phyloP scores from a whole-genome alignment of 306 rosid genomes.

The Quercus glauca region DNA sequence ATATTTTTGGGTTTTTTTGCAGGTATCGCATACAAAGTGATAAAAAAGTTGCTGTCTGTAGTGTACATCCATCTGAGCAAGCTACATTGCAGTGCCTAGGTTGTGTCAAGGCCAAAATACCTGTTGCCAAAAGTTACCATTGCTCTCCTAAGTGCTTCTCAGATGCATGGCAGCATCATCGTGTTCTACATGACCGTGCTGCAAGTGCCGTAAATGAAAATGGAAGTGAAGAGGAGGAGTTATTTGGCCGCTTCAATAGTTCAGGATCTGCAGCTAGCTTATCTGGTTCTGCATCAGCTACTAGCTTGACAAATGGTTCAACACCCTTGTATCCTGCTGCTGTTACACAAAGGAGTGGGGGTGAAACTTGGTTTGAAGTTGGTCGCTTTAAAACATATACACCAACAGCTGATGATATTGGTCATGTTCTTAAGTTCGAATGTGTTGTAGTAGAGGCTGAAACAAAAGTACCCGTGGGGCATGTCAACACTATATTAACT shows the following conservation, averaged over 20 bases:
- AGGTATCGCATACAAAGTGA: slow-evolving; percentile 98
- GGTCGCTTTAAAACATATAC: slow-evolving; percentile 75
- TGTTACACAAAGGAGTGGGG: slow-evolving; percentile 75
- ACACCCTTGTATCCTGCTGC: slow-evolving; percentile 75
- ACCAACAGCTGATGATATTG: slow-evolving; percentile 84
- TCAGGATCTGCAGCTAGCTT: slow-evolving; percentile 59
- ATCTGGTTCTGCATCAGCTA: slow-evolving; percentile 62
- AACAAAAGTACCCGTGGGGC: slow-evolving; percentile 67
- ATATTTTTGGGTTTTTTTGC: slow-evolving; percentile 25
- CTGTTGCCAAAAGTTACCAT: slow-evolving; percentile 84
- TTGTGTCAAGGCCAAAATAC: slow-evolving; percentile 80
- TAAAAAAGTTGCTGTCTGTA: slow-evolving; percentile 79
- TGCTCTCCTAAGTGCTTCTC: slow-evolving; percentile 91
- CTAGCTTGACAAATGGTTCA: slow-evolving; percentile 73
- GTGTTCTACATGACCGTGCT: slow-evolving; percentile 93
- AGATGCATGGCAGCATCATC: slow-evolving; percentile 99
- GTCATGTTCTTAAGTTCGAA: slow-evolving; percentile 92
- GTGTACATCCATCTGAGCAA: slow-evolving; percentile 91
- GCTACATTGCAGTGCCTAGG: slow-evolving; percentile 93
- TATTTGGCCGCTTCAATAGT: slow-evolving; percentile 74
- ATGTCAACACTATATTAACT: slow-evolving; percentile 62
- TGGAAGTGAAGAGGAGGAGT: slow-evolving; percentile 84
- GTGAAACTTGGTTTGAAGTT: slow-evolving; percentile 94
- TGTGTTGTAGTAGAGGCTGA: slow-evolving; percentile 82
- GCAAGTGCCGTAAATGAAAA: slow-evolving; percentile 87